A percentile compares a stretch with the other conserved stretches of the same genome.
Conservation (phyloP, 495 filamentous ascomycete species). For the Achaetomiella virescens region DNA sequence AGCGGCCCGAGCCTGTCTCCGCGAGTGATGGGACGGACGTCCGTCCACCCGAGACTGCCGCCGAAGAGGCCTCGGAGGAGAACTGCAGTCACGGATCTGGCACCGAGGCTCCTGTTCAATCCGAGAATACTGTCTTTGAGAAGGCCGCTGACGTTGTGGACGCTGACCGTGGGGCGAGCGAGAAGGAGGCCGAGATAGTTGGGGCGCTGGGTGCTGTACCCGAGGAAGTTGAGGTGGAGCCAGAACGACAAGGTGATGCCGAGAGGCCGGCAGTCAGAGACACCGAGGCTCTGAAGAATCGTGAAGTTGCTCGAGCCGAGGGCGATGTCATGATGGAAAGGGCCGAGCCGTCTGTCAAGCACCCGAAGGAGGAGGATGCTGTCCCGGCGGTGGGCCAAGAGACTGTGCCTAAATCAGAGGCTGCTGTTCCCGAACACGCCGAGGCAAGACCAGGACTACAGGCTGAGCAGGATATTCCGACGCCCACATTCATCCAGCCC, state of each 20-base stretch:
- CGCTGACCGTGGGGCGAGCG: not conserved
- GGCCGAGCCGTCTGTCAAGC: too few species aligned
- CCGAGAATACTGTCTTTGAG: not conserved
- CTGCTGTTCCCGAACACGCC: too few species aligned
- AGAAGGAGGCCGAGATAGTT: not conserved
- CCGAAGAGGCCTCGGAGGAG: not conserved
- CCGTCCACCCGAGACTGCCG: not conserved
- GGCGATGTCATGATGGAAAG: too few species aligned
- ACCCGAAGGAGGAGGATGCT: too few species aligned
- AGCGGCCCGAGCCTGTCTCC: not conserved
- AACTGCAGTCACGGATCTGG: not conserved
- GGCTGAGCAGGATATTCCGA: too few species aligned
- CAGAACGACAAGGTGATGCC: too few species aligned
- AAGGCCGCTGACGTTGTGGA: not conserved
- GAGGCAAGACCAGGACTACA: too few species aligned
- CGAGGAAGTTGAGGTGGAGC: not conserved
- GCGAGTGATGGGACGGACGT: not conserved
- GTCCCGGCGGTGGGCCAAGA: not conserved
- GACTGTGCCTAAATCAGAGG: too few species aligned
- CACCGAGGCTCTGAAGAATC: too few species aligned
- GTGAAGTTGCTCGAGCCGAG: too few species aligned
- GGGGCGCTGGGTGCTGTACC: not conserved
- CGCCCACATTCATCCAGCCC: too few species aligned
- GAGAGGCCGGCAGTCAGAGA: too few species aligned
- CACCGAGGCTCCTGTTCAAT: not conserved